These are phyloP conservation scores for Papiliotrema terrestris DNA, from an alignment of 1,284 basidiomycete genomes.

Conservation along the genomic window DNA sequence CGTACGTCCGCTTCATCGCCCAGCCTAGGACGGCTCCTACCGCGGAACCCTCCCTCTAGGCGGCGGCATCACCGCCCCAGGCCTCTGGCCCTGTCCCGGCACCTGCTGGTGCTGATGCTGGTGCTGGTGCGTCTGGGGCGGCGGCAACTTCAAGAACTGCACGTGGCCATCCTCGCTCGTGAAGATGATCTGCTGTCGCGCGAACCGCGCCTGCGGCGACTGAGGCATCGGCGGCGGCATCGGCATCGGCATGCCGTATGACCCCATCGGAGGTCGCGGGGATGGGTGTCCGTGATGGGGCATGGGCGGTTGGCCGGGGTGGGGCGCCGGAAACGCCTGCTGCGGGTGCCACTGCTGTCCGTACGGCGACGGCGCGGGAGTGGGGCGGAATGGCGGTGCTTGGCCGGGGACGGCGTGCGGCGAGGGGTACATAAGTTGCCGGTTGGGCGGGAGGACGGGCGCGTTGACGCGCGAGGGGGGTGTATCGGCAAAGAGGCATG, in stretches of 20 bases:
- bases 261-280: conserved; percentile 5
- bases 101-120: no score
- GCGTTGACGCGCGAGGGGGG: conserved; percentile 63
- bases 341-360: neutral
- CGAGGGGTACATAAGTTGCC: conserved; percentile 34
- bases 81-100: no score
- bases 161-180: conserved; percentile 48
- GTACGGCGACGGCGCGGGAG: neutral
- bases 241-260: conserved; percentile 20
- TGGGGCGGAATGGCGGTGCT: neutral
- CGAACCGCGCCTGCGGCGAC: conserved; percentile 18
- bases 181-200: conserved; percentile 46
- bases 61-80: neutral
- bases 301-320: neutral
- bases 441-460: conserved; percentile 23
- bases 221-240: no score
- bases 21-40: no score
- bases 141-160: conserved; percentile 46
- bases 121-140: conserved; percentile 4
- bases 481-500: conserved; percentile 88
- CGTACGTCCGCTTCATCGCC: no score
- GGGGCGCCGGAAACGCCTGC: conserved; percentile 6
- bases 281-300: neutral
- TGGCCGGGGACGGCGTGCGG: neutral
- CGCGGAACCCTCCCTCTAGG: neutral